A percentile compares a stretch with the other conserved stretches of the same genome.
Evolutionary conservation across 495 filamentous ascomycete species (phyloP).

Genomic region (Tuber melanosporum): DNA sequence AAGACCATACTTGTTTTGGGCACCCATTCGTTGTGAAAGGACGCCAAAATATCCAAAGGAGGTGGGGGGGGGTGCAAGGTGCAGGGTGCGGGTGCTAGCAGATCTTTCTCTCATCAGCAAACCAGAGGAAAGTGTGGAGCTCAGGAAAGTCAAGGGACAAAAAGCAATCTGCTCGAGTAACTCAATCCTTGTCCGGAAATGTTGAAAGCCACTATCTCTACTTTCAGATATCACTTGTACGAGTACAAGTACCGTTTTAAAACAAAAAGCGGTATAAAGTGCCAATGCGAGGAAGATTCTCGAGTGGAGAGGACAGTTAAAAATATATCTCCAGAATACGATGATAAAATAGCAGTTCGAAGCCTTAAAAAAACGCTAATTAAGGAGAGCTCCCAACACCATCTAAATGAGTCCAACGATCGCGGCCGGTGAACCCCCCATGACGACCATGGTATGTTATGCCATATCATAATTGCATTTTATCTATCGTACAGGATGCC

Average conservation of each 20-base stretch:
- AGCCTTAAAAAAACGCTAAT: neutral
- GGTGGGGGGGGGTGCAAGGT: neutral
- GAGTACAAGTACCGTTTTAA: neutral
- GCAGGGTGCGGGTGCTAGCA: neutral
- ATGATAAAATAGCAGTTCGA: neutral
- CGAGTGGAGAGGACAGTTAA: neutral
- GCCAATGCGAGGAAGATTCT: neutral
- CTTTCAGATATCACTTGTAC: neutral
- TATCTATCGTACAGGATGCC: neutral
- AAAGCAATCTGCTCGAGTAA: slow-evolving; percentile 1
- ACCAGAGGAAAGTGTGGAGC: neutral
- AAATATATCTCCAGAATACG: neutral
- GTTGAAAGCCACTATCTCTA: neutral
- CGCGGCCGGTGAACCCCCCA: neutral
- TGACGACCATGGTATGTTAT: neutral
- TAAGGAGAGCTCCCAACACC: neutral
- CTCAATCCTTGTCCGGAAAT: neutral
- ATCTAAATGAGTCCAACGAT: neutral
- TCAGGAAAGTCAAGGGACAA: neutral
- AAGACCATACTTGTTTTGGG: slow-evolving; percentile 4
- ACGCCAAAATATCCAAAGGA: slow-evolving; percentile 3
- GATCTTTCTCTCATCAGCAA: slow-evolving; percentile 1
- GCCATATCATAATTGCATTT: neutral
- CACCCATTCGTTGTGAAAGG: neutral
- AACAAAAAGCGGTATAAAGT: neutral